Conservation (phyloP, 2,329 filamentous ascomycete genomes). For the Bertia moriformis region DNA sequence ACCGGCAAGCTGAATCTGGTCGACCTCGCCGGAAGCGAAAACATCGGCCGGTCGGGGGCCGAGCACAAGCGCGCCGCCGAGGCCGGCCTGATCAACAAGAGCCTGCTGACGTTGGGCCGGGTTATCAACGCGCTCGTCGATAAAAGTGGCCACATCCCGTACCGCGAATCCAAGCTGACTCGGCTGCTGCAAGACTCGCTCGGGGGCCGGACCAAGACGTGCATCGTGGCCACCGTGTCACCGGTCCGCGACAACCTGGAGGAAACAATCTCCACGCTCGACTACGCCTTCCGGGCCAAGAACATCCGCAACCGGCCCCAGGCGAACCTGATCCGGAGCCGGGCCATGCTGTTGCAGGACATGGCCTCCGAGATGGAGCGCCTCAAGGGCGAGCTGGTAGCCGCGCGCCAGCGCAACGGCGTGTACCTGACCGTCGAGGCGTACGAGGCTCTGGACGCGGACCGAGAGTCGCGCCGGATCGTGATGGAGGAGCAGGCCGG, state of each 20-base stretch:
- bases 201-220: constrained; percentile 89
- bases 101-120: constrained; percentile 78
- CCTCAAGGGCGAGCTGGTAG: constrained; percentile 82
- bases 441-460: constrained; percentile 79
- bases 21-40: constrained; percentile 91
- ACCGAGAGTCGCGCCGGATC: constrained; percentile 83
- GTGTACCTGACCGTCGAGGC: constrained; percentile 82
- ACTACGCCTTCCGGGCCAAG: constrained; percentile 95
- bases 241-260: constrained; percentile 90
- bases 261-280: constrained; percentile 93
- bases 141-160: constrained; percentile 74
- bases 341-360: constrained; percentile 80
- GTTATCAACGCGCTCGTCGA: constrained; percentile 97
- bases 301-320: constrained; percentile 98
- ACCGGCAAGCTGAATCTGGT: constrained; percentile 92
- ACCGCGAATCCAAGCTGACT: constrained; percentile 88
- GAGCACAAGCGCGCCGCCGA: constrained; percentile 96
- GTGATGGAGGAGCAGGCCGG: constrained; percentile 83
- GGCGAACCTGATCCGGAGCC: constrained; percentile 78
- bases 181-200: constrained; percentile 90
- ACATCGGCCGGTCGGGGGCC: constrained; percentile 89
- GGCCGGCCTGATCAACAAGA: constrained; percentile 96
- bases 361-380: constrained; percentile 89
- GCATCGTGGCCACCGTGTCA: constrained; percentile 93
- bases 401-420: constrained; percentile 82